Conservation (phyloP, 2,329 filamentous ascomycete species). For the Leptographium wingfieldii region DNA sequence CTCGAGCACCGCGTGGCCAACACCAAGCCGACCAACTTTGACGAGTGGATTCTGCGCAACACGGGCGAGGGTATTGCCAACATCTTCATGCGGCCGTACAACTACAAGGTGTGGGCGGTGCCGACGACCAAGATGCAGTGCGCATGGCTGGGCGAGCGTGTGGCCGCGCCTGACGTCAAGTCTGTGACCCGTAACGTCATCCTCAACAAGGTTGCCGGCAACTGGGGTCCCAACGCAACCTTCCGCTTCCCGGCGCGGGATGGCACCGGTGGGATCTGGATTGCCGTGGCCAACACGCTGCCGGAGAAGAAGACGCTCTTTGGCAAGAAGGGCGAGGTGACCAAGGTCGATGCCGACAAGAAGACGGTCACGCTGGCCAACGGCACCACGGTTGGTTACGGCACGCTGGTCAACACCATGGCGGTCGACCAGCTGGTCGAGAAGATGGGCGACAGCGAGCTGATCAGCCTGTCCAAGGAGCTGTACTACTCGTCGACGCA, state of each 20-base stretch:
- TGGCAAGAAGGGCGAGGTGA: constrained; percentile 72
- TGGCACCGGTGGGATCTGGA: constrained; percentile 98
- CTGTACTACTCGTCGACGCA: constrained; percentile 97
- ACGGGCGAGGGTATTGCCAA: constrained; percentile 83
- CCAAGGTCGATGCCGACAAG: constrained; percentile 73
- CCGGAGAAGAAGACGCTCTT: constrained; percentile 86
- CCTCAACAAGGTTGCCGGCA: constrained; percentile 87
- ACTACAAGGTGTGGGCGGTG: constrained; percentile 99
- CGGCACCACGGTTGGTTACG: constrained; percentile 80
- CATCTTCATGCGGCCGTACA: constrained; percentile 98
- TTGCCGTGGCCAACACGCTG: constrained; percentile 84
- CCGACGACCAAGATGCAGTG: constrained; percentile 99
- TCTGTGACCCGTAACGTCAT: constrained; percentile 86
- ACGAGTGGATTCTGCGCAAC: constrained; percentile 95
- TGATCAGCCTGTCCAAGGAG: constrained; percentile 71
- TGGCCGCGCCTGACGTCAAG: constrained; percentile 94
- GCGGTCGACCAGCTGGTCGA: constrained; percentile 79
- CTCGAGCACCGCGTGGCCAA: constrained; percentile 74
- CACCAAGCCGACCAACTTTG: constrained; percentile 91
- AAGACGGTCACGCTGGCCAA: constrained; percentile 74
- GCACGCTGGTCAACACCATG: constrained; percentile 94
- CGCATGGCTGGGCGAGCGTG: constrained; percentile 95
- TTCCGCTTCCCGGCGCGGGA: constrained; percentile 96
- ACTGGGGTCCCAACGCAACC: constrained; percentile 96
- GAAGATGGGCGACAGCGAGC: constrained; percentile 76